Evolutionary conservation across 108 stramenopile species (phyloP), one percentile per base, ranked within the genome.

Genomic region (Cyclostephanos invisitatus): DNA sequence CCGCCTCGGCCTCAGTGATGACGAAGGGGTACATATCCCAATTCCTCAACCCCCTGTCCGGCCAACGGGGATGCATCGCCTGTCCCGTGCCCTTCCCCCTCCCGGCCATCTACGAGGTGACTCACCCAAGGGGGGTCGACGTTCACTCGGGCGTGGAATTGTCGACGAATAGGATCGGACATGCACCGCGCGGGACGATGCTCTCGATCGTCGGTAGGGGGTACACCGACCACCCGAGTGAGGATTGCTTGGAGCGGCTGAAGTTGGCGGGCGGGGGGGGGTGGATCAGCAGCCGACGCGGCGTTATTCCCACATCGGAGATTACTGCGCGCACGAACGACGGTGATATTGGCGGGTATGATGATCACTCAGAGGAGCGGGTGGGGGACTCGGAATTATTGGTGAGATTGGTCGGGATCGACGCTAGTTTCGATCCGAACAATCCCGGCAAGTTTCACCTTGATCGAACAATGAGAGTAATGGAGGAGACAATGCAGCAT

Each of bases 21-120:
- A 7, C 6, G 17, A 0, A n/a, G 21, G 96, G 96, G 46, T 96
- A 91, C 92, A 94, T 93, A 61, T 92, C 91, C 15, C 89, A 95
- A 81, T 86, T 71, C 47, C 75, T 96, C 18, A 96, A 96, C 82
- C 96, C 96, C 5, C 73, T 92, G 7, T 78, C 81, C 5, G 93
- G 96, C 22, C 91, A 95, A 70, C 61, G 90, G 22, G 96, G 96
- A 2, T 73, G 79, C 9, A 77, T 96, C 38, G 82, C 83, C 5
- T 80, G 85, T 53, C 90, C 92, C 22, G 55, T 96, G 0, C 73
- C 86, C 17, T 83, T 94, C 68, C 85, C 91, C 28, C 69, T 82
- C 9, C 93, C 96, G 3, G 82, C 81, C 17, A 42, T 68, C 25
- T 93, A 84, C 60, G 73, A 84, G 11, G 87, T 96, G 0, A 68